Conservation (phyloP, 176 grass and related monocot genomes). For the Carex parvula region DNA sequence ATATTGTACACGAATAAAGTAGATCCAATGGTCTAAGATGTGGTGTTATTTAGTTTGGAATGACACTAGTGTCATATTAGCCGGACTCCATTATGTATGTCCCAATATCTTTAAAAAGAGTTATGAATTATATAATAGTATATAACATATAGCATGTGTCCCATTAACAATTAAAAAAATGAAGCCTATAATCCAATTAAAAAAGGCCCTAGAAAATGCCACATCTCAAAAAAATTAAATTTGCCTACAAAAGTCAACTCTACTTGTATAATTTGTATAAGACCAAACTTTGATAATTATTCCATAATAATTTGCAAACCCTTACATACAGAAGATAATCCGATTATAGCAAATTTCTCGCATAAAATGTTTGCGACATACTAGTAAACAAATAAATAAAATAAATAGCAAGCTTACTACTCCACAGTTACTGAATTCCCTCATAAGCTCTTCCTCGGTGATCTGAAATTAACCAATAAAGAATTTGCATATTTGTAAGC, state of each 20-base stretch:
- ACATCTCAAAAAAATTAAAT: not conserved
- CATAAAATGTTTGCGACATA: not conserved
- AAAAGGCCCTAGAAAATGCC: not conserved
- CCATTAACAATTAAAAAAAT: not conserved
- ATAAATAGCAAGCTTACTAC: not conserved
- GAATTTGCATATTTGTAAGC: not conserved
- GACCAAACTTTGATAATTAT: not conserved
- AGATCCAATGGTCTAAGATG: too few relatives aligned
- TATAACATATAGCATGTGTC: not conserved
- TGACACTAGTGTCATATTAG: too few relatives aligned
- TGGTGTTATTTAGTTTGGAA: too few relatives aligned
- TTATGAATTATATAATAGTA: too few relatives aligned
- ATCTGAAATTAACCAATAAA: constrained; percentile 13
- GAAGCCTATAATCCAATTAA: not conserved
- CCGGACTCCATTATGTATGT: too few relatives aligned
- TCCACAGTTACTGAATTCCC: not conserved
- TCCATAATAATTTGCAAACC: not conserved
- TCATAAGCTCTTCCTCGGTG: not conserved
- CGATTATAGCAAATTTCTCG: not conserved
- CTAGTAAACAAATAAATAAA: not conserved
- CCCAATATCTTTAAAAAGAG: too few relatives aligned
- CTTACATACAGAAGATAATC: not conserved
- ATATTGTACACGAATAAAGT: too few relatives aligned
- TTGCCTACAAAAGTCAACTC: not conserved
- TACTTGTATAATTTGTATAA: not conserved